A percentile compares a stretch with the other conserved stretches of the same genome.
phyloP scores from a whole-genome alignment of 2,329 filamentous ascomycete genomes.

The Talaromyces atroroseus region DNA sequence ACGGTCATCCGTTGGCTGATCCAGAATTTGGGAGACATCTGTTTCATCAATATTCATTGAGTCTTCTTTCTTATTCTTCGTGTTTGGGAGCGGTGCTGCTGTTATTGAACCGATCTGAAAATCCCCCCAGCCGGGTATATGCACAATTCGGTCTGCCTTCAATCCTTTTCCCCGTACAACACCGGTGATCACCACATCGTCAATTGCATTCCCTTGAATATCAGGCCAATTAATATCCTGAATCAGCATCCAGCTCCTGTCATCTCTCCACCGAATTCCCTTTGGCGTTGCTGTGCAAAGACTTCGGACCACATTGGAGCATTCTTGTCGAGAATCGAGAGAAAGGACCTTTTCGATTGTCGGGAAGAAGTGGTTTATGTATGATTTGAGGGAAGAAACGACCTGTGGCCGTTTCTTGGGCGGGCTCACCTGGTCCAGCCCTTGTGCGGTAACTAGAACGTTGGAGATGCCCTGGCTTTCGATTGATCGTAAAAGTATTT shows the following conservation, averaged over 20 bases:
- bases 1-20: conserved; percentile 68
- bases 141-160: conserved; percentile 83
- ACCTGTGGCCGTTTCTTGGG: conserved; percentile 73
- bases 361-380: conserved; percentile 91
- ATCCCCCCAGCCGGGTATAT: conserved; percentile 89
- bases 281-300: conserved; percentile 89
- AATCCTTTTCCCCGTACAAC: conserved; percentile 78
- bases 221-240: conserved; percentile 72
- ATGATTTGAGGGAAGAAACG: conserved; percentile 78
- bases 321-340: conserved; percentile 83
- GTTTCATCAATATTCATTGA: conserved; percentile 65
- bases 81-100: conserved; percentile 61
- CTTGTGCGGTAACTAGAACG: conserved; percentile 77
- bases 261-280: conserved; percentile 91
- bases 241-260: conserved; percentile 89
- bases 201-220: conserved; percentile 38
- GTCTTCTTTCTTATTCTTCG: conserved; percentile 50
- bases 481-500: conserved; percentile 77
- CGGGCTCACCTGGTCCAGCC: conserved; percentile 70
- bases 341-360: conserved; percentile 86
- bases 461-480: conserved; percentile 94
- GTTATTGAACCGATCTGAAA: conserved; percentile 89
- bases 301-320: conserved; percentile 81
- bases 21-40: conserved; percentile 50
- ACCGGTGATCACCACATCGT: conserved; percentile 71